phyloP scores from a whole-genome alignment of 2,329 filamentous ascomycete genomes.

The Ceratocystis lukuohia region DNA sequence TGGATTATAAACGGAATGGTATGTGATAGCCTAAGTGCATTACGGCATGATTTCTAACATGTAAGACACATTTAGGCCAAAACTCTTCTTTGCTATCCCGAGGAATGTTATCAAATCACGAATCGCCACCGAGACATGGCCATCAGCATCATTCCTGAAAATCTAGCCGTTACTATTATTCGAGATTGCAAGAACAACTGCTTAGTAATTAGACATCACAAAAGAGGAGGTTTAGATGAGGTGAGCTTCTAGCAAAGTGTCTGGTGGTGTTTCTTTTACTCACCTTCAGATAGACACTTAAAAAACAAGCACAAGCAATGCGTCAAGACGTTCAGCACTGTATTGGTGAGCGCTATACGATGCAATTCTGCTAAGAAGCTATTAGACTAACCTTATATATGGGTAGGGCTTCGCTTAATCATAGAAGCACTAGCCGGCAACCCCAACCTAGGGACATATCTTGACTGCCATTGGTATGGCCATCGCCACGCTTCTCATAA shows the following conservation, averaged over 20 bases:
- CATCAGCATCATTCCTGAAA: neutral
- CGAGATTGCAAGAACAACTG: neutral
- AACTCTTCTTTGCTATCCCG: neutral
- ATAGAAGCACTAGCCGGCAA: constrained; percentile 20
- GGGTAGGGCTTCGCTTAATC: neutral
- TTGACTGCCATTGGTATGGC: neutral
- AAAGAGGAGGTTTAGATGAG: neutral
- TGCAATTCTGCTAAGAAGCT: neutral
- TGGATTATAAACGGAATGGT: neutral
- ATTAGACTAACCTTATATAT: neutral
- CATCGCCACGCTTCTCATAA: neutral
- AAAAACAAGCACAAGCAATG: neutral
- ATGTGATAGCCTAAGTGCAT: neutral
- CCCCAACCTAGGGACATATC: neutral
- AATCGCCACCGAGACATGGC: neutral
- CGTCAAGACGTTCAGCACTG: neutral
- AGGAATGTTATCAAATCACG: neutral
- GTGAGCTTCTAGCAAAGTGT: neutral
- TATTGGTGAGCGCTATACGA: neutral
- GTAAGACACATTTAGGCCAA: neutral
- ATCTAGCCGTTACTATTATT: neutral
- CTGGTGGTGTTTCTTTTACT: neutral
- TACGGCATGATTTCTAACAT: neutral
- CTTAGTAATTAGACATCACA: neutral
- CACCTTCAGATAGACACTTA: neutral